These are phyloP conservation scores for Saccharum hybrid DNA, from an alignment of 202 grass and related monocot species.

Conservation along the genomic window DNA sequence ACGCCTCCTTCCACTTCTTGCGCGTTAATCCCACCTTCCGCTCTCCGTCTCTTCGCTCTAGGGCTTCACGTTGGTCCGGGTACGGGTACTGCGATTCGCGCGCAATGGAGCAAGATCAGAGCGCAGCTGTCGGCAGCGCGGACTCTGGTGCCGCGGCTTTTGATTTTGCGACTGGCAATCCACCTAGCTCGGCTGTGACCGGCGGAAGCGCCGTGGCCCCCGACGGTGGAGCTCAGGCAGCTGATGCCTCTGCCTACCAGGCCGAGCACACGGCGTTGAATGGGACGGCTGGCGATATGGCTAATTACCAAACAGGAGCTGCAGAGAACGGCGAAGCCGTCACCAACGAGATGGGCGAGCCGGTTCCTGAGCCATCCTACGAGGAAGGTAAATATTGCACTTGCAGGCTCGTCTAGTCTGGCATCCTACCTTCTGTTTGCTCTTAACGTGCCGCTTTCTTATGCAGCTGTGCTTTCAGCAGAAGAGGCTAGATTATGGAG, in stretches of 20 bases:
- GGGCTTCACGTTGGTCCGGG: constrained; percentile 11
- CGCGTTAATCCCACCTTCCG: neutral
- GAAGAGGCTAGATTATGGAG: constrained; percentile 95
- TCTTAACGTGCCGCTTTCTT: neutral
- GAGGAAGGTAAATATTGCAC: constrained; percentile 64
- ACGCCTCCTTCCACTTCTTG: neutral
- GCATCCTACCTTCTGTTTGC: neutral
- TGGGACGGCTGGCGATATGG: constrained; percentile 51
- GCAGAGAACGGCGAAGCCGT: constrained; percentile 57
- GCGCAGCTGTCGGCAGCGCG: constrained; percentile 15
- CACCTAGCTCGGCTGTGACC: neutral
- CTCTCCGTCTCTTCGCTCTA: neutral
- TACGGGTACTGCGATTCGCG: neutral
- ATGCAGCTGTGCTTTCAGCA: constrained; percentile 67
- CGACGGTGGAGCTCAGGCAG: constrained; percentile 30
- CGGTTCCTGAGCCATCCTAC: constrained; percentile 59
- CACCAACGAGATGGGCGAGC: constrained; percentile 46
- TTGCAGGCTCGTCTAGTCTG: neutral
- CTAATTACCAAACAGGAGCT: constrained; percentile 59
- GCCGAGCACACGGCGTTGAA: constrained; percentile 58
- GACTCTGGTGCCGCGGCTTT: constrained; percentile 38
- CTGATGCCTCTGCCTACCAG: constrained; percentile 39
- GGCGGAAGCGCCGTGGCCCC: neutral
- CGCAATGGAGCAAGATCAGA: constrained; percentile 60
- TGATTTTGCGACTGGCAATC: constrained; percentile 27